Evolutionary conservation across 257 asterid species (phyloP), one percentile per base, ranked within the genome.

Genomic region (Forsythia viridissima): DNA sequence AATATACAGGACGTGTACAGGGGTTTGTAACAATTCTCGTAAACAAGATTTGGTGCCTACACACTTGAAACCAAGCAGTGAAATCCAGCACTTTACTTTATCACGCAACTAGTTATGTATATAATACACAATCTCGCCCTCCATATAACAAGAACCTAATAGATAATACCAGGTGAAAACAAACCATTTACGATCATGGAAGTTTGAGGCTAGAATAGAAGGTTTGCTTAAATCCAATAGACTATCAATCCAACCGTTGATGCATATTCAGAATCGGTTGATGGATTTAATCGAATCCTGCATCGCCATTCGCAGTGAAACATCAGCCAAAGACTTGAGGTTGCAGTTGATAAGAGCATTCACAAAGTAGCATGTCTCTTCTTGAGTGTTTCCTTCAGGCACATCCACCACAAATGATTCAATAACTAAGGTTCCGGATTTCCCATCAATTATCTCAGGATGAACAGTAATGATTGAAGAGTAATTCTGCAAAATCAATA

Each of bases 401-500:
- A 91, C 95, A 76, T 94, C 98, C 70, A 94, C 97, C 82, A 91
- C 85, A 52, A 90, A 94, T 21, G 97, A 91, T 72, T 94, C 98
- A 1, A 84, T 85, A 21, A 94, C 95, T 24, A 89, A 78, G 4
- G 98, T 94, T 12, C 89, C 97, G 0, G 76, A 81, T 70, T 87
- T 84, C 70, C 92, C 94, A 1, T 86, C 95, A 1, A 86, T 80
- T 16, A 78, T 81, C 90, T 94, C 93, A 0, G 94, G 94, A 79
- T 85, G 93, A 9, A 92, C 96, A 0, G 96, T 92, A 78, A 87
- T 81, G 44, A 84, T 80, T 6, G 98, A 94, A 3, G 93, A 90
- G 90, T 92, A 94, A 79, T 94, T 94, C 98, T 94, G 93, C 87
- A 79, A 71, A n/a, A 74, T 46, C 1, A 76, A 69, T 4, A 46